Base-by-base conservation (phyloP, 805 yeast species). In the Saccharomycopsis javanensis region DNA sequence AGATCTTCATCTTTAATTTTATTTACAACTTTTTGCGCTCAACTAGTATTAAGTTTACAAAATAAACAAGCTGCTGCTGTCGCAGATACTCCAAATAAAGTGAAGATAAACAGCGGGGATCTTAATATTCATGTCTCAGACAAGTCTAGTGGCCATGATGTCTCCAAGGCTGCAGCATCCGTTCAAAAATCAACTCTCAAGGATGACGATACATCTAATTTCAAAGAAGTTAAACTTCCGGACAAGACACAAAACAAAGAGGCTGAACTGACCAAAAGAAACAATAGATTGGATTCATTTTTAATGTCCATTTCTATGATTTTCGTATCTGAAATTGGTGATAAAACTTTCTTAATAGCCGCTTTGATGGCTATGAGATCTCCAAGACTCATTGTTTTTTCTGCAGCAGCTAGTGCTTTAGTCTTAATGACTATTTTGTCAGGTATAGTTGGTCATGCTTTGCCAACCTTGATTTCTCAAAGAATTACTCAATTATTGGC, bases 311-410 rank as follows among this genome's bases (percentile, higher is more conserved):
- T 84, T 34, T 80, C 92, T 15, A 94, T 94, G 99, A 94, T 94
- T 66, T 73, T 88, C 33, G 87, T 90, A n/a, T 87, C 96, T 30
- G 99, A 94, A 71, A 85, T 94, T 59, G 99, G 99, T 59, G 99
- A 94, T 70, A 94, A 94, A 73, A 94, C 99, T 0, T 94, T 94
- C 68, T 78, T 94, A 63, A 89, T 94, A 65, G 97, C 99, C 35
- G 98, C 97, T 1, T 76, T 94, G 62, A 91, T 94, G 97, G 96
- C 98, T 31, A 94, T 94, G 98, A 87, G 88, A 68, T 85, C 90
- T 71, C 81, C 91, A 18, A 79, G 95, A 65, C 65, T 79, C 66
- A 76, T 88, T 51, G 98, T 94, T n/a, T 92, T 94, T 68, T 75
- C 88, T 7, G 83, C 97, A 15, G 94, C 96, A 3, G 88, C 89